These are phyloP conservation scores for Sequoia sempervirens DNA, from an alignment of 75 land plant species.

Conservation along the genomic window DNA sequence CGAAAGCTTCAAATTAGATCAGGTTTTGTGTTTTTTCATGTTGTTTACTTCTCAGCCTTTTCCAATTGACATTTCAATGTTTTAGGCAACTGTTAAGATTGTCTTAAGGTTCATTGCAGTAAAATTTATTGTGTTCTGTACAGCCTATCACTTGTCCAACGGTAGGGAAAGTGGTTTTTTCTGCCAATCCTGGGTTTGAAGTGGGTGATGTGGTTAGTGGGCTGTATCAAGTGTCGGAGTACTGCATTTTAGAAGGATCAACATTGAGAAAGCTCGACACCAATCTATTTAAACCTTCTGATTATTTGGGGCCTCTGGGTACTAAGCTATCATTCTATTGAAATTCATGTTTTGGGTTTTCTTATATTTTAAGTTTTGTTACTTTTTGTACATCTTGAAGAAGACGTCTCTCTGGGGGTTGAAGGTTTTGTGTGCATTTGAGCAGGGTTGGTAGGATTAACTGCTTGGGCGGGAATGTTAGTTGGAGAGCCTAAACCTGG, in stretches of 20 bases:
- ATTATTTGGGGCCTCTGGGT: conserved; percentile 8
- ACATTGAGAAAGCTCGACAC: background rate
- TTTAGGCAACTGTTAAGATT: background rate
- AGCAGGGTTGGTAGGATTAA: conserved; percentile 32
- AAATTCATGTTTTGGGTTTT: too few relatives aligned
- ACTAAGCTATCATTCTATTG: background rate
- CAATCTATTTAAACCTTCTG: background rate
- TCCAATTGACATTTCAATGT: background rate
- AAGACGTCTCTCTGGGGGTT: background rate
- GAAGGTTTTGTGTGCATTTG: background rate
- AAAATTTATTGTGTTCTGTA: background rate
- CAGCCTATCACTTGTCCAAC: background rate
- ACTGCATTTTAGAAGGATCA: background rate
- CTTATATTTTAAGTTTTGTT: background rate
- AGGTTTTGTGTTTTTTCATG: background rate
- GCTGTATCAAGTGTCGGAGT: background rate
- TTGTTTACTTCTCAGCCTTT: too few relatives aligned
- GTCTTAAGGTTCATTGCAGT: background rate
- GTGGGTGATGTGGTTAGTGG: conserved; percentile 1
- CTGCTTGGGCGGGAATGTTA: conserved; percentile 46
- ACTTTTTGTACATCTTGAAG: background rate
- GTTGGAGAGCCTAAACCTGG: conserved; percentile 28
- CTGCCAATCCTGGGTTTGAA: background rate
- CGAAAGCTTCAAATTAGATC: background rate
- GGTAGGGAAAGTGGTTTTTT: background rate